Evolutionary conservation across 2,329 filamentous ascomycete species (phyloP), one percentile per base, ranked within the genome.

Genomic region (Pseudomassariella vexata): DNA sequence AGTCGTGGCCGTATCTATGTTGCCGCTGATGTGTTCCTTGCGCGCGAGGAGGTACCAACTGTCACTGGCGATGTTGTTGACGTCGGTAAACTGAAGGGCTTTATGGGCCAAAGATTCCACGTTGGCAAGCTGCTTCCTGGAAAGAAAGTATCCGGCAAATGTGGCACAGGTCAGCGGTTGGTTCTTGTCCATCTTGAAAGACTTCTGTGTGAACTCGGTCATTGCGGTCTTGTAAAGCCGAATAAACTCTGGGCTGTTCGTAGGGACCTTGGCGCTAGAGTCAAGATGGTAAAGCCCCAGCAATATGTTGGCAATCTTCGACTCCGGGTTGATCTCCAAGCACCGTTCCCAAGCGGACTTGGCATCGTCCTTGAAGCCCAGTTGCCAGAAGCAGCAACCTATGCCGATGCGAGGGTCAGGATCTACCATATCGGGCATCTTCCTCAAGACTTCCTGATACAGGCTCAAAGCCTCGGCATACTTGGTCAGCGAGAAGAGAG

Each of bases 391-490:
- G 65, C 92, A 98, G 59, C 87, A 92, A 27, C 92, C 92, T 50
- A 98, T 90, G 34, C 92, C 92, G 46, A 98, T 90, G 47, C 94
- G 78, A 45, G 92, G 94, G 57, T 98, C 92, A 1, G 92, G 92
- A 50, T 98, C 92, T 24, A 84, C 77, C 50, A 96, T 70, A 45
- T 86, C 79, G 2, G 92, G 92, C 66, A 89, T 88, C 58, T 84
- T 88, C 47, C 79, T 71, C 30, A 98, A 65, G 11, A 88, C 87
- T 38, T 86, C 83, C 61, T 98, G 92, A 55, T 96, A 98, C 16
- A 76, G 70, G 38, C 84, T 73, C 32, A 96, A 62, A 10, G 94
- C 84, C 32, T 96, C 88, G 1, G 80, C 71, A 50, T 85, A 95
- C 57, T 87, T 88, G 36, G 84, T 85, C 48, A 95, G 72, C 10